Base-by-base conservation (phyloP, 2,329 filamentous ascomycete species). In the Xylariaceae sp. region DNA sequence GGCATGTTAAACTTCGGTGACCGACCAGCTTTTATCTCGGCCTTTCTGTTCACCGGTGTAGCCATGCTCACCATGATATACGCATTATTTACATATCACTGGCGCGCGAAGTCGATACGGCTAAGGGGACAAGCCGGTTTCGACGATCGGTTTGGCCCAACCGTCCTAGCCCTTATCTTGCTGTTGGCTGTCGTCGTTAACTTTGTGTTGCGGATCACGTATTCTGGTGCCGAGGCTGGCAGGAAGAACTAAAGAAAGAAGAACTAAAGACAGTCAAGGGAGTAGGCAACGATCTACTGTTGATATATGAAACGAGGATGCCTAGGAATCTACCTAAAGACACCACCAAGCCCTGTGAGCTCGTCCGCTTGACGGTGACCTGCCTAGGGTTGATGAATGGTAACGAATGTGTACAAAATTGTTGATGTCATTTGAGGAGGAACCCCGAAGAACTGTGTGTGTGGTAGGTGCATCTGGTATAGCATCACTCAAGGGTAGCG, bases 1-100 rank as follows among this genome's bases (percentile, higher is more conserved):
- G 95, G 95, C 67, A 92, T 99, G 73, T 87, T 99, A 70, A 99
- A 99, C 81, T 99, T 99, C 69, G 95, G 95, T 72, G 95, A 99
- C 77, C 88, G 87, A 63, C 87, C 96, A 53, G 93, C 93, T 68
- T 95, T 95, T 73, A 96, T 98, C 75, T 93, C 89, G 59, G 92
- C 95, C 53, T 93, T 91, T 50, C 81, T 97, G 50, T 99, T 99
- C 79, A 98, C 95, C 0, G 80, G 92, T 65, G 93, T 99, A 52
- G 91, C 93, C 62, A 93, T 99, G 86, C 85, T 89, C 50, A 91
- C 93, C 44, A 97, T 99, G 92, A 79, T 96, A 42, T 99, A 99
- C 74, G 95, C 95, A 5, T 80, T 99, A 10, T 83, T 91, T 59
- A 98, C 93, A 29, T 99, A 97, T 77, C 95, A 99, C 74, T 99